Base-by-base conservation (phyloP, 2,329 filamentous ascomycete species). In the Reticulascus tulasneorum region DNA sequence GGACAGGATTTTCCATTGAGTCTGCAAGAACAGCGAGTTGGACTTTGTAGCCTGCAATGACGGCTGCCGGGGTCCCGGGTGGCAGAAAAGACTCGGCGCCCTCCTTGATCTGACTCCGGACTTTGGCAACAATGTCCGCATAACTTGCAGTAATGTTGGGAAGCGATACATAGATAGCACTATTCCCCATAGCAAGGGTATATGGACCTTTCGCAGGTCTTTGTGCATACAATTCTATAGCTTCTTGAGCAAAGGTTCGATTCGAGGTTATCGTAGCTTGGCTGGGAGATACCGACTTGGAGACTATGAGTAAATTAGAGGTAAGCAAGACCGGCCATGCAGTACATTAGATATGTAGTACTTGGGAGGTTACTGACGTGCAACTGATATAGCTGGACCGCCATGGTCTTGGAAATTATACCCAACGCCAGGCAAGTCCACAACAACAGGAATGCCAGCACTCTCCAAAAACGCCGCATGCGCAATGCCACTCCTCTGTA, bases 401-500 rank as follows among this genome's bases (percentile, higher is more conserved):
- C 37, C 30, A 45, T 64, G 63, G 35, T 75, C 71, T 41, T 60
- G 59, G 41, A 75, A 57, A 35, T 70, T 67, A 45, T 72, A 58
- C 6, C 72, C 74, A 2, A 76, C 73, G 1, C 71, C 71, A 1
- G 64, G 63, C 2, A 70, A 60, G 28, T 71, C 60, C 5, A 59
- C 58, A 5, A 75, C 40, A 3, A 71, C 45, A 1, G 60, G 48
- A 25, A 77, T 76, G 17, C 63, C 52, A 29, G 67, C 59, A 11
- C 57, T 49, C 9, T 60, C 35, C 4, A 77, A 58, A 18, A 67
- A 62, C 2, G 54, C 51, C 1, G 52, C 54, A 2, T 67, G 61
- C 0, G 69, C 71, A 21, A 76, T 58, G 9, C 73, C 72, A 30
- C 66, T 72, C 0, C 73, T 58, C 53, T 72, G 68, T 3, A 76